Base-by-base conservation (phyloP, 1,139 yeast genomes). In the Sugiyamaella xylanicola region DNA sequence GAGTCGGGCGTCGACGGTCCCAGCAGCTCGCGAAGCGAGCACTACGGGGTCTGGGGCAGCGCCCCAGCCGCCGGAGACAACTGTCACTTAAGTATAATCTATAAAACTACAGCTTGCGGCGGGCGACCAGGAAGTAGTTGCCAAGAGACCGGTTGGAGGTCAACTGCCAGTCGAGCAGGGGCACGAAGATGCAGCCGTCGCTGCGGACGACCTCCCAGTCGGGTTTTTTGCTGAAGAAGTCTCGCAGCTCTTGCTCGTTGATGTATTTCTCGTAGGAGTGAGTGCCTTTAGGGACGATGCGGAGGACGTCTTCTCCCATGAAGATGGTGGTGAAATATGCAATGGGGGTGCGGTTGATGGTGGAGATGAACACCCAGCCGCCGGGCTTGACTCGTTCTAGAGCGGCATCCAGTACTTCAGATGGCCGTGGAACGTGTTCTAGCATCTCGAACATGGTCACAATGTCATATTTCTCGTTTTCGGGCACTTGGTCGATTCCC, bases 251-350 rank as follows among this genome's bases (percentile, higher is more conserved):
- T 11, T 68, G 61, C 58, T 86, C 86, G 65, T 92, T 85, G 62
- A 93, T 89, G 71, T 91, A 95, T 72, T 95, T 93, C 49, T 83
- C 82, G 69, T 86, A 81, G 1, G 92, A 85, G 70, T 93, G 99
- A 0, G 99, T 93, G 1, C 98, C 98, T 47, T 77, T 76, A 0
- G 99, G 99, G 2, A 93, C 99, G 48, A 93, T 84, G 40, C 78
- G 72, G 57, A 93, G 72, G 2, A 93, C 70, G 58, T 88, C 80
- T 69, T 93, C 99, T 2, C 93, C 99, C 81, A 89, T 80, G 63
- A 89, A 83, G 32, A 93, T 93, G 0, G 99, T 95, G 15, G 98
- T 90, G 67, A 93, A 83, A 88, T 95, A 92, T 46, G 97, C 84
- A n/a, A 91, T 74, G 43, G 83, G 77, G 60, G 95, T 96, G 60